Base-by-base conservation (phyloP, 805 yeast genomes). In the Candida chauliodis region DNA sequence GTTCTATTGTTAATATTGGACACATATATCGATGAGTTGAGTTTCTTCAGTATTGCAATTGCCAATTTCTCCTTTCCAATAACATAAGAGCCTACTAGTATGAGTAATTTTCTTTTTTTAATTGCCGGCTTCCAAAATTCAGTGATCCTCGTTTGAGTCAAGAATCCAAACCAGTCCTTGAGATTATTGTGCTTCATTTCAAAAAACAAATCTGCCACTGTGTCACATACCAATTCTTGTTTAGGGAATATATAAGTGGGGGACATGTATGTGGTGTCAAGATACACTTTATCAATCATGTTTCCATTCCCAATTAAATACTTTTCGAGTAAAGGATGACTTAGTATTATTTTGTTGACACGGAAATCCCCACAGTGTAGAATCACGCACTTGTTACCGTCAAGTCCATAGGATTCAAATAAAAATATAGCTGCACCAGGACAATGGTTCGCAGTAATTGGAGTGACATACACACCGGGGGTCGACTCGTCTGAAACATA, bases 341-440 rank as follows among this genome's bases (percentile, higher is more conserved):
- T 44, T 11, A 83, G 57, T 59, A 85, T 79, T 3, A 52, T 49
- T 24, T 61, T 59, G 45, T 75, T 73, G 8, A 89, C 88, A 41
- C 99, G 66, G 52, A 91, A 93, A 61, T 93, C 99, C 2, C 99
- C 99, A 37, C 97, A 89, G 57, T 93, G 99, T 22, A 93, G 60
- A 3, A 72, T 67, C 29, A 59, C 60, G 13, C 58, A 53, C 2
- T 42, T 40, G 1, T 45, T 37, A 0, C 58, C 56, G 4, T 44
- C 47, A n/a, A 39, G 32, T 0, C 63, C 47, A 14, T 55, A 56
- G 3, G 72, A 59, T 49, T 81, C 82, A 50, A 87, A 84, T 9
- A 89, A 59, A 43, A 90, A 84, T 0, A 93, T 75, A 0, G 78
- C 87, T 2, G 97, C 87, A 2, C 99, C 99, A 1, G 99, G 99